A percentile compares a stretch with the other conserved stretches of the same genome.
Evolutionary conservation across 306 rosid genomes (phyloP).

Genomic region (Boehmeria nivea): DNA sequence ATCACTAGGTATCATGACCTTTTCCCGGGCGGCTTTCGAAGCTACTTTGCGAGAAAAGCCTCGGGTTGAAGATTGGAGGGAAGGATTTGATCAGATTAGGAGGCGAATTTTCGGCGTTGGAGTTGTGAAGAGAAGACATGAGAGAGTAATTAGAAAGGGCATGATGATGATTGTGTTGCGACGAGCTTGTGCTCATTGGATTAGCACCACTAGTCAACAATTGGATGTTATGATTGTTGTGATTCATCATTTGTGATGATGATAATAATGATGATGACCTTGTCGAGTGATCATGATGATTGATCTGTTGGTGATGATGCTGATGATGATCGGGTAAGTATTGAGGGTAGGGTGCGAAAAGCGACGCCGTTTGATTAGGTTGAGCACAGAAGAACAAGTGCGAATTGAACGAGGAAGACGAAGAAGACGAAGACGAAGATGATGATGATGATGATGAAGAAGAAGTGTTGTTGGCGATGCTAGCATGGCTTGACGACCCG

Average conservation of each 20-base stretch:
- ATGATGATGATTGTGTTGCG: not conserved
- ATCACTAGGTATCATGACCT: not conserved
- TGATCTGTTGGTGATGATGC: not conserved
- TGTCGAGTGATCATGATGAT: not conserved
- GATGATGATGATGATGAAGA: not conserved
- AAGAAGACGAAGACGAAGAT: not conserved
- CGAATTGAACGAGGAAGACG: not conserved
- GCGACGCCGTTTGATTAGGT: not conserved
- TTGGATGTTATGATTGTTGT: not conserved
- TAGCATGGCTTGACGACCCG: not conserved
- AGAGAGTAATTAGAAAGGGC: not conserved
- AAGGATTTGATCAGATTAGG: not conserved
- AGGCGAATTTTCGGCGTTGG: not conserved
- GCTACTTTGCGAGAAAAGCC: not conserved
- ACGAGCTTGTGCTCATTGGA: not conserved
- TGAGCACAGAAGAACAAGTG: not conserved
- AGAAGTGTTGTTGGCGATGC: not conserved
- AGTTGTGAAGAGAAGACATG: constrained; percentile 2
- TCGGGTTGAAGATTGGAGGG: constrained; percentile 1
- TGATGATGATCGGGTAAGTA: not conserved
- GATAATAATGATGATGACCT: not conserved
- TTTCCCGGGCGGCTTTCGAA: constrained; percentile 1
- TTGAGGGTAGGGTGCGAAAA: not conserved
- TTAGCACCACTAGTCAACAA: not conserved
- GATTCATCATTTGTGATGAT: not conserved